Evolutionary conservation across 306 rosid genomes (phyloP).

Genomic region (Rubus idaeus): DNA sequence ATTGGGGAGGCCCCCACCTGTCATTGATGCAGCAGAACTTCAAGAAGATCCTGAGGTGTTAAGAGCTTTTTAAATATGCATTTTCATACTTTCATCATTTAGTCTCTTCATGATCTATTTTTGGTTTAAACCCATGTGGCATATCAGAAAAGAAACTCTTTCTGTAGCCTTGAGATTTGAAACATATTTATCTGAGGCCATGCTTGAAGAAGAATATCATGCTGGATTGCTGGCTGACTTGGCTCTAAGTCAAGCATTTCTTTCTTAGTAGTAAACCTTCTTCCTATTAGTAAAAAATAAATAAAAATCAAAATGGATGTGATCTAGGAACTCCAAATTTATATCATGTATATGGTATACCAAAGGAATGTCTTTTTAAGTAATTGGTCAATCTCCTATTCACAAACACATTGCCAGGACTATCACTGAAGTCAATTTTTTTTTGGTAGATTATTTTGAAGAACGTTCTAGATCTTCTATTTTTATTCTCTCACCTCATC

Average conservation of each 20-base stretch:
- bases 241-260: neutral
- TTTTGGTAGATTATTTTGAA: neutral
- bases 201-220: neutral
- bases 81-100: neutral
- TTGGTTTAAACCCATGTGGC: neutral
- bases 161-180: neutral
- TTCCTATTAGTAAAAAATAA: neutral
- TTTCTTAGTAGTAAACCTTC: neutral
- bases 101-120: neutral
- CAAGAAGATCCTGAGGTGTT: constrained; percentile 66
- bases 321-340: neutral
- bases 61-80: constrained; percentile 17
- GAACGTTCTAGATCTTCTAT: constrained; percentile 10
- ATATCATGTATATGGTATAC: too few species aligned
- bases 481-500: neutral
- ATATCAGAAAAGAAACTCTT: neutral
- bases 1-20: constrained; percentile 58
- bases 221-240: neutral
- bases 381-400: neutral
- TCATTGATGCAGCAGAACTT: constrained; percentile 75
- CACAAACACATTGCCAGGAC: neutral
- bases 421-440: neutral
- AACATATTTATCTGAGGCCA: neutral
- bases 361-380: too few species aligned
- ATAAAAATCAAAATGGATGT: neutral